These are phyloP conservation scores for Mycena belliarum DNA, from an alignment of 768 basidiomycete genomes.

Conservation along the genomic window DNA sequence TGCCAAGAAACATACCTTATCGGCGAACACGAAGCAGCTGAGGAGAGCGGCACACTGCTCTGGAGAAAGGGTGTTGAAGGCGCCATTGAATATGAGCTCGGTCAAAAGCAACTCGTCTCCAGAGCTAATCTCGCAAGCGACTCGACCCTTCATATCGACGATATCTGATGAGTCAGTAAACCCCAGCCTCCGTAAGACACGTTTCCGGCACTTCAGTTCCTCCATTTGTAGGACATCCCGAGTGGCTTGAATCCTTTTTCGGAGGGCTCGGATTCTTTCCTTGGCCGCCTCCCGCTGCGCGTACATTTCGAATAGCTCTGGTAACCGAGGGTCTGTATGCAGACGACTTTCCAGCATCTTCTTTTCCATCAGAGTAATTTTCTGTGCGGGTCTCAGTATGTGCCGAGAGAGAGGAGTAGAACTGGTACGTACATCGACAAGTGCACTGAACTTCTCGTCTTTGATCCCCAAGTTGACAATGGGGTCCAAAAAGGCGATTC, in stretches of 20 bases:
- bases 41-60: constrained; percentile 94
- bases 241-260: constrained; percentile 85
- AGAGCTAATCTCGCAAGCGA: constrained; percentile 97
- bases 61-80: constrained; percentile 86
- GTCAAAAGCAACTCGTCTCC: constrained; percentile 96
- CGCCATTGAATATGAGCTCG: constrained; percentile 96
- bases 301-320: constrained; percentile 81
- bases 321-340: constrained; percentile 75
- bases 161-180: constrained; percentile 91
- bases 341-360: constrained; percentile 81
- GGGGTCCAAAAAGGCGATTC: constrained; percentile 86
- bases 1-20: constrained; percentile 63
- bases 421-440: constrained; percentile 67
- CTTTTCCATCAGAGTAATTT: constrained; percentile 89
- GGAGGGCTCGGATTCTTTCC: constrained; percentile 71
- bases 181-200: constrained; percentile 86
- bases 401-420: not conserved
- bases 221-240: constrained; percentile 94
- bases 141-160: constrained; percentile 96
- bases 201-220: constrained; percentile 93
- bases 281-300: constrained; percentile 72
- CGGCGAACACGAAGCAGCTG: constrained; percentile 96
- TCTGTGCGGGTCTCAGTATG: constrained; percentile 44
- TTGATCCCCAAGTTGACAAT: constrained; percentile 94
- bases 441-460: constrained; percentile 87